These are phyloP conservation scores for Auriculariales sp. DNA, from an alignment of 768 basidiomycete genomes.

Conservation along the genomic window DNA sequence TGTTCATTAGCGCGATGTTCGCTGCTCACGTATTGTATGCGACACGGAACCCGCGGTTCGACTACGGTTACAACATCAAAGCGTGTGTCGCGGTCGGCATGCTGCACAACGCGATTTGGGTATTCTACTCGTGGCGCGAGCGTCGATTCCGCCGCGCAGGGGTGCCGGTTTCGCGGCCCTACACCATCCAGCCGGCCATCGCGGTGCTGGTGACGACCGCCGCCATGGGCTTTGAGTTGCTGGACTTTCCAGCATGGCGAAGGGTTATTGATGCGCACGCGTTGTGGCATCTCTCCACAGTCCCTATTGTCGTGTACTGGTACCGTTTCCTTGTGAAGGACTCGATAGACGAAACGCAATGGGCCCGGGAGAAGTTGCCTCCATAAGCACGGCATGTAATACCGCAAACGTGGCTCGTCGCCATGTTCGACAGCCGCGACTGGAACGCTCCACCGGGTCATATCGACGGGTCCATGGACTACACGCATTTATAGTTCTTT, in stretches of 20 bases:
- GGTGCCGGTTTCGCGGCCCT: too few species aligned
- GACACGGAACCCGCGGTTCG: conserved; percentile 59
- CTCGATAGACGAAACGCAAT: too few species aligned
- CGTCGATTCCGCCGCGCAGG: too few species aligned
- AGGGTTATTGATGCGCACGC: conserved; percentile 79
- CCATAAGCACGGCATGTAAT: too few species aligned
- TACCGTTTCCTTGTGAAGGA: conserved; percentile 74
- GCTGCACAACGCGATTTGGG: conserved; percentile 71
- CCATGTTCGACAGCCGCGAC: too few species aligned
- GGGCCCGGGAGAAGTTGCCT: too few species aligned
- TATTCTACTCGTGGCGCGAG: too few species aligned
- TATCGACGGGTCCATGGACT: too few species aligned
- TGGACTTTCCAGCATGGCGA: conserved; percentile 78
- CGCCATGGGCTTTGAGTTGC: conserved; percentile 68
- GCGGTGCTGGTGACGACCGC: conserved; percentile 58
- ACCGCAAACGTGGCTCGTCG: too few species aligned
- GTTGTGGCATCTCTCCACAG: conserved; percentile 84
- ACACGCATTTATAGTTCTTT: too few species aligned
- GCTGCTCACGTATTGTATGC: conserved; percentile 69
- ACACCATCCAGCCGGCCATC: conserved; percentile 23
- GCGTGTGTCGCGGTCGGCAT: conserved; percentile 72
- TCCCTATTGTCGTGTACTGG: conserved; percentile 64
- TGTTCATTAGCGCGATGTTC: conserved; percentile 39
- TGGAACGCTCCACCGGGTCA: too few species aligned
- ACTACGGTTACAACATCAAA: conserved; percentile 86